Evolutionary conservation across 306 rosid genomes (phyloP), one percentile per base, ranked within the genome.

Genomic region (Vigna trinervia): DNA sequence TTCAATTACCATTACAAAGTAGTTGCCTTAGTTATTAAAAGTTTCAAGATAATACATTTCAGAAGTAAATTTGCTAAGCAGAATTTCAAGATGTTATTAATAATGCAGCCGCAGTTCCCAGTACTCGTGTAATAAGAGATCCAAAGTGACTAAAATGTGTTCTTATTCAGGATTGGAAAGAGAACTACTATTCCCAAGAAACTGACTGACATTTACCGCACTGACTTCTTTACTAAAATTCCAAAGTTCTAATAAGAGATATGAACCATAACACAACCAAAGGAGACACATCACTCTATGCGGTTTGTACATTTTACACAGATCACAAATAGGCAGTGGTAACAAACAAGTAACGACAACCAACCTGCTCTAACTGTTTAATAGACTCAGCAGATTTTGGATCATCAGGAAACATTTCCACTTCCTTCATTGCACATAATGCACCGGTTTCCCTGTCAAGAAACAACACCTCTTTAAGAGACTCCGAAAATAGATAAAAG

Each of bases 391-490:
- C 93, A 11, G 92, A 85, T 85, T 91, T 93, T 38, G 98, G 98
- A 80, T 93, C 98, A 50, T 87, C 97, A 15, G 84, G 97, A 77
- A 82, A 82, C 79, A 93, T 58, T 76, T 91, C 98, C 48, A 90
- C 98, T 85, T 93, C 97, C 83, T 93, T 93, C 97, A 91, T 87
- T 15, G 98, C 98, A 86, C 96, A 93, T 75, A 93, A 86, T 66
- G 98, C 92, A 77, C 98, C 98, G 48, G 94, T 93, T 81, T 88
- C 91, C 73, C 96, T 91, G 78, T 26, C 34, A 59, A 5, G 43
- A 78, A 12, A 0, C 15, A 59, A 67, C 61, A 43, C 26, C 17
- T 17, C 7, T 79, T 52, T 65, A 74, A 79, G 70, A 81, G 30
- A 23, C 56, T 60, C 64, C 23, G 71, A 56, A 65, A 34, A 70